These are phyloP conservation scores for Fusarium equiseti DNA, from an alignment of 2,329 filamentous ascomycete species.

Conservation along the genomic window DNA sequence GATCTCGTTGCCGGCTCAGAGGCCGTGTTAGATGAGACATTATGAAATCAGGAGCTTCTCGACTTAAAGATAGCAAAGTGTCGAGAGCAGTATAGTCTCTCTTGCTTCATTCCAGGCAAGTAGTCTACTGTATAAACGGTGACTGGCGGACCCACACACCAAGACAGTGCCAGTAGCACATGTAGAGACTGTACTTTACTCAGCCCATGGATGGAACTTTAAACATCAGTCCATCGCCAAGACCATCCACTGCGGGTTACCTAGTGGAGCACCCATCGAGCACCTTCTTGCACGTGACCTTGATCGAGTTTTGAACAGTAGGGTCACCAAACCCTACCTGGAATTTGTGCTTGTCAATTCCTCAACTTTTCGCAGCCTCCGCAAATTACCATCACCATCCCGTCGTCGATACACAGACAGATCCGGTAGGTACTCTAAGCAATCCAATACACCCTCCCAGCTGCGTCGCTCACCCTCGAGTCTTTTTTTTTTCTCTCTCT, in stretches of 20 bases:
- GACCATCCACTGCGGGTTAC: neutral
- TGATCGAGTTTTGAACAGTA: constrained; percentile 38
- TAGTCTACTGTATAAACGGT: constrained; percentile 7
- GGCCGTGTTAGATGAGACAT: constrained; percentile 60
- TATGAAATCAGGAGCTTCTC: constrained; percentile 43
- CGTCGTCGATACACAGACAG: constrained; percentile 59
- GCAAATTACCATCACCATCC: constrained; percentile 53
- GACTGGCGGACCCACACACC: neutral
- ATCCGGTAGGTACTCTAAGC: constrained; percentile 61
- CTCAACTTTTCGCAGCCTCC: constrained; percentile 49
- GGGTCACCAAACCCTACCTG: constrained; percentile 59
- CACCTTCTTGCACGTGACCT: constrained; percentile 30
- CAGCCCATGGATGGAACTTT: neutral
- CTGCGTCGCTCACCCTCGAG: constrained; percentile 28
- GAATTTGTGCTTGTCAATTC: constrained; percentile 50
- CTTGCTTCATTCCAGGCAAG: constrained; percentile 11
- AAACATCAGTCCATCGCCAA: constrained; percentile 32
- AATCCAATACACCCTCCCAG: constrained; percentile 25
- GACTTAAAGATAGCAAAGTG: neutral
- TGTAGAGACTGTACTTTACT: neutral
- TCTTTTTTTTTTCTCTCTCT: constrained; percentile 7
- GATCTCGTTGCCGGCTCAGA: constrained; percentile 63
- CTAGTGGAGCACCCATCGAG: neutral
- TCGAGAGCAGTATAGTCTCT: neutral
- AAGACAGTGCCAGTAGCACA: constrained; percentile 8